Base-by-base conservation (phyloP, 2,329 filamentous ascomycete species). In the Aspergillus niger region DNA sequence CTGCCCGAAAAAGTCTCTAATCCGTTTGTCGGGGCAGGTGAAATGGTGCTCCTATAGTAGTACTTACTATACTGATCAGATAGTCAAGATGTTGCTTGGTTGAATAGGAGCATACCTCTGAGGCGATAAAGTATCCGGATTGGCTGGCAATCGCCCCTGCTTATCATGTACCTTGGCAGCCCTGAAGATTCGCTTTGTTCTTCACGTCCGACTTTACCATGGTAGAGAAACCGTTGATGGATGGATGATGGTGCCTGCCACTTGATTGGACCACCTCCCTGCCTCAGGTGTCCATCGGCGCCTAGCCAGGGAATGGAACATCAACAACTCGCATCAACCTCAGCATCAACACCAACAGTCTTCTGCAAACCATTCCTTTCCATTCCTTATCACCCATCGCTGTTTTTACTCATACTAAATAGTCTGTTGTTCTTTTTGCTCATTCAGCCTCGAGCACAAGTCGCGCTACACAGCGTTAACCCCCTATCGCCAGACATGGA, bases 401-500 rank as follows among this genome's bases (percentile, higher is more conserved):
- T 13, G 11, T 6, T 13, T 36, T 10, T 36, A 13, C 32, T 36
- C 32, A 36, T 36, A 36, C 11, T 36, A 36, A 2, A 20, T 13
- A 3, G 10, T 10, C 26, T 5, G 44, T 3, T 28, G 3, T n/a
- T 8, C 8, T 6, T 28, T 22, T 22, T 28, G 1, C 39, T 30
- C 10, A n/a, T 6, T 20, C n/a, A 24, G 3, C 15, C 6, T 13
- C 24, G 30, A 41, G 22, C n/a, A 22, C 17, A 5, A 17, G 0
- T 43, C 4, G 2, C 43, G 3, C 26, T n/a, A 22, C 11, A 26
- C 20, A 32, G 13, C 15, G n/a, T 30, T 20, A 7, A 17, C 10
- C 26, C 26, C 30, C 28, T 36, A 36, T 6, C 32, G 15, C 49
- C 32, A 30, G 58, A 22, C 39, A 76, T 76, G 74, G 67, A 70